phyloP scores from a whole-genome alignment of 768 basidiomycete genomes.

The Trametes meyenii region DNA sequence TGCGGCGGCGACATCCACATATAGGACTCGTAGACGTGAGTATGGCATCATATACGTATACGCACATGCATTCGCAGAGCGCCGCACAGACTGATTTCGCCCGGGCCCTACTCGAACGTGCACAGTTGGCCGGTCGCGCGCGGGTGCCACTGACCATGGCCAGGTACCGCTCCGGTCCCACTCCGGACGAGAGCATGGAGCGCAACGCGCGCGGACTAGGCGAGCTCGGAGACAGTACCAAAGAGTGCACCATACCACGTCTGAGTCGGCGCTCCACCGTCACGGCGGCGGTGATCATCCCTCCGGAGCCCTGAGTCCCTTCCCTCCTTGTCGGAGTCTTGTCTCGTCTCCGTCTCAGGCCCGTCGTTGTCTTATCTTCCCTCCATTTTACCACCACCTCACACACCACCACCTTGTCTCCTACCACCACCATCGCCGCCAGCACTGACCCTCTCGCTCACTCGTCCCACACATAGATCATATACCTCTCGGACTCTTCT shows the following conservation, averaged over 20 bases:
- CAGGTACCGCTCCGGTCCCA: slow-evolving; percentile 17
- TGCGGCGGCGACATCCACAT: background rate
- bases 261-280: slow-evolving; percentile 16
- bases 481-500: background rate
- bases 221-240: background rate
- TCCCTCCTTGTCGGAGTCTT: slow-evolving; percentile 4
- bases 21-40: background rate
- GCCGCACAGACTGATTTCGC: background rate
- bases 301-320: background rate
- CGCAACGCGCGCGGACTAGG: slow-evolving; percentile 2
- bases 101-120: background rate
- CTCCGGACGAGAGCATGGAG: background rate
- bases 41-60: slow-evolving; percentile 2
- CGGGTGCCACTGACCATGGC: background rate
- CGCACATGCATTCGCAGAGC: background rate
- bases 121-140: background rate
- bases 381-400: slow-evolving; percentile 7
- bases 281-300: slow-evolving; percentile 12
- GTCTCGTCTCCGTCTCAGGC: slow-evolving; percentile 5
- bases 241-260: background rate
- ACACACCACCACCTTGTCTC: background rate
- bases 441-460: background rate
- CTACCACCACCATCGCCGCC: background rate
- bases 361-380: slow-evolving; percentile 9
- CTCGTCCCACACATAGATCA: background rate